Evolutionary conservation across 2,329 filamentous ascomycete genomes (phyloP), one percentile per base, ranked within the genome.

Genomic region (Alternaria novae-zelandiae): DNA sequence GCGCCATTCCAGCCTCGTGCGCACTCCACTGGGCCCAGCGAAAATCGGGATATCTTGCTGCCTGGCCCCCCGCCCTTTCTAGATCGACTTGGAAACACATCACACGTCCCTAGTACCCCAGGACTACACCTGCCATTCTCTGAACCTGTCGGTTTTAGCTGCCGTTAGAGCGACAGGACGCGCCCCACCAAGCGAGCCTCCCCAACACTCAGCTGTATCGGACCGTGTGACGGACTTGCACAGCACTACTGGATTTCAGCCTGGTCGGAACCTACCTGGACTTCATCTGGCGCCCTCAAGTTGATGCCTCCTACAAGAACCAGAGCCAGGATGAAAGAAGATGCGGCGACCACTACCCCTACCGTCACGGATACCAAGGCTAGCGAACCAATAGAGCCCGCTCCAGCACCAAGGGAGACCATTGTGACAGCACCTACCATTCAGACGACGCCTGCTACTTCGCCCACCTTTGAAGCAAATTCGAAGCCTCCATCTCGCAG

Each of bases 41-140:
- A 76, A 74, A 73, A 70, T 75, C 74, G 67, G 68, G 67, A 73
- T 73, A 73, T 74, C 76, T 78, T 77, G 76, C 76, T 76, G 69
- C 70, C 68, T 74, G 67, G 68, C 63, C 49, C 71, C 74, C 74
- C 76, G 66, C 72, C 68, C 68, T 70, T 49, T 67, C 64, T 69
- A 70, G 71, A 68, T 69, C 69, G 66, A 66, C 72, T 65, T 64
- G 64, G 68, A 71, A 66, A 66, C 68, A 66, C 68, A 66, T 56
- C 65, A 65, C 63, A 66, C 65, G 54, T 69, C 65, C 57, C 69
- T 60, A 66, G 63, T 58, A 70, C 64, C 66, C 63, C 69, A 66
- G 65, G 64, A 58, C 64, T 64, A 55, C 58, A 57, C 58, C 66
- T 63, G 56, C 54, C 59, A 59, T 59, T 61, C 44, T 63, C 69